These are phyloP conservation scores for Barnettozyma populi DNA, from an alignment of 805 yeast species.

Conservation along the genomic window DNA sequence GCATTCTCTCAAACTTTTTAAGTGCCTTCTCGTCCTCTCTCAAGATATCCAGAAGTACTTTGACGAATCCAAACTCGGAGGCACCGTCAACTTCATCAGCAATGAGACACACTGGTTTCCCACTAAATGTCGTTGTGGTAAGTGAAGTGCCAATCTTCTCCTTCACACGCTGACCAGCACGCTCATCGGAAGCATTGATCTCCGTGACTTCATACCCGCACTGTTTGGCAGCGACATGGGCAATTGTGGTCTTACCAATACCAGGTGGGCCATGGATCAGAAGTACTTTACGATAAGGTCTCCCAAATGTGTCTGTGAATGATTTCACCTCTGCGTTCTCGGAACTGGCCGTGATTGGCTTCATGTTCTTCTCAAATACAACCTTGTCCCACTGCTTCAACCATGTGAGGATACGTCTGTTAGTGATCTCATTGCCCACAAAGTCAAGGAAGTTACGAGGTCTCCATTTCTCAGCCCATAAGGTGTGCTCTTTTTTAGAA, in stretches of 20 bases:
- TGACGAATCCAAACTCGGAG: conserved; percentile 59
- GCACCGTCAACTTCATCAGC: conserved; percentile 91
- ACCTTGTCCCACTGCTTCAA: conserved; percentile 59
- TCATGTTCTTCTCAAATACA: conserved; percentile 43
- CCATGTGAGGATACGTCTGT: conserved; percentile 58
- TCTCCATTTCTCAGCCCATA: conserved; percentile 65
- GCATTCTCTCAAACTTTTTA: conserved; percentile 24
- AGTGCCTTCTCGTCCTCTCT: conserved; percentile 53
- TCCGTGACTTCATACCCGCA: conserved; percentile 79
- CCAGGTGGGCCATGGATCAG: conserved; percentile 90
- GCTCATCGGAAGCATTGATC: conserved; percentile 79
- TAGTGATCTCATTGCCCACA: conserved; percentile 62
- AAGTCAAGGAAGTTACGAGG: conserved; percentile 60
- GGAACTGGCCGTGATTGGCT: conserved; percentile 16
- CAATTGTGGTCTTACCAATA: conserved; percentile 78
- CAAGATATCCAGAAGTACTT: conserved; percentile 50
- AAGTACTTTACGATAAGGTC: conserved; percentile 61
- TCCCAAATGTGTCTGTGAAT: conserved; percentile 42
- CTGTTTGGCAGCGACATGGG: conserved; percentile 78
- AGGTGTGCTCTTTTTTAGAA: conserved; percentile 6
- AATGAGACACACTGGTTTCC: conserved; percentile 73
- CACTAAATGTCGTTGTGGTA: conserved; percentile 58
- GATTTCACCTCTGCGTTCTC: conserved; percentile 1
- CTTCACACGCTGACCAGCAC: conserved; percentile 52
- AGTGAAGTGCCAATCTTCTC: conserved; percentile 58